Percentiles rank a stretch among this genome's conserved stretches.
phyloP scores from a whole-genome alignment of 345 rosid genomes.

The Noccaea caerulescens region DNA sequence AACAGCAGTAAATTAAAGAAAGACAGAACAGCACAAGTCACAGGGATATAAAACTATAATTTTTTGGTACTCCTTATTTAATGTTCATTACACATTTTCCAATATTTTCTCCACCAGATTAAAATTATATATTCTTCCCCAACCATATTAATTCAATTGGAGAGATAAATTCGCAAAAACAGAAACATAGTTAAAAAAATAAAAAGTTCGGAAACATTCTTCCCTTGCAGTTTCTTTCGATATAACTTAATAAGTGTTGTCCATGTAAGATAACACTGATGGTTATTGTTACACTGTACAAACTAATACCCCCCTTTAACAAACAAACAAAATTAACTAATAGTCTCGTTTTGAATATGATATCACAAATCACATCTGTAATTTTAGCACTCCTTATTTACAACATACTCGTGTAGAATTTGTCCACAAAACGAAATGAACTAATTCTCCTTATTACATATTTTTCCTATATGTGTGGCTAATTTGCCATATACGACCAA shows the following conservation, averaged over 20 bases:
- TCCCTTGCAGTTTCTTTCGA: constrained; percentile 7
- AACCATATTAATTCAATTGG: constrained; percentile 35
- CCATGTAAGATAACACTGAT: constrained; percentile 6
- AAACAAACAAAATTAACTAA: too few species aligned
- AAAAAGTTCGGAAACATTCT: constrained; percentile 21
- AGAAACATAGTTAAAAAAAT: not conserved
- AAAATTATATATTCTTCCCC: constrained; percentile 25
- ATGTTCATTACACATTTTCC: constrained; percentile 47
- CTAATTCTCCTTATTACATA: not conserved
- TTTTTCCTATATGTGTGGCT: not conserved
- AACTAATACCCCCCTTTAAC: too few species aligned
- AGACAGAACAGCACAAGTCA: constrained; percentile 42
- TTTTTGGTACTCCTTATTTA: constrained; percentile 34
- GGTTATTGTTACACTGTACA: not conserved
- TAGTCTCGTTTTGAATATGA: not conserved
- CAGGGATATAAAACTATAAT: constrained; percentile 15
- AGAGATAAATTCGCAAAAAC: constrained; percentile 15
- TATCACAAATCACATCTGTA: not conserved
- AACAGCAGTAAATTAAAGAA: constrained; percentile 39
- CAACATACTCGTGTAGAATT: not conserved
- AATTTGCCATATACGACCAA: constrained; percentile 12
- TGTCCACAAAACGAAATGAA: too few species aligned
- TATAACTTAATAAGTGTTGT: not conserved
- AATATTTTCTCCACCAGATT: constrained; percentile 23
- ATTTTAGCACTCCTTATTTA: not conserved